Evolutionary conservation across 371 early-diverging fungal genomes (phyloP), one percentile per base, ranked within the genome.

Genomic region (Dinochytrium kinnereticum): DNA sequence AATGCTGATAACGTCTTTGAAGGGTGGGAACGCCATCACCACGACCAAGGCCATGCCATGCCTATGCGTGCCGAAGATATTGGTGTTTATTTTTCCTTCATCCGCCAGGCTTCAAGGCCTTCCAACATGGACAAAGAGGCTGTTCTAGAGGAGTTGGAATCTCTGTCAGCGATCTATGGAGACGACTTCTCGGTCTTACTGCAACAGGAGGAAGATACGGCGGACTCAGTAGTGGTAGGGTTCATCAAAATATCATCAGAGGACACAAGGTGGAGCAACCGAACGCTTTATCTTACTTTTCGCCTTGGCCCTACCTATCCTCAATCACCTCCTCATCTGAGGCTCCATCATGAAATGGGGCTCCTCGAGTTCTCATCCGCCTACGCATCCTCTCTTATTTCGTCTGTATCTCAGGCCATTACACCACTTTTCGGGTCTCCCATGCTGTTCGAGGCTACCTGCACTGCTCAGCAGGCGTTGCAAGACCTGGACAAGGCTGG

Each of bases 91-190:
- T n/a, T 50, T 5, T 1, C 34, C 19, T 71, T 76, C 36, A 38
- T 76, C 28, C 37, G 21, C 10, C 3, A 10, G 7, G 76, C 44
- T 7, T 7, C 28, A 1, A 59, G 17, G 34, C 17, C 51, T 26
- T 21, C 37, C 3, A 31, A 28, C 5, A 34, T 10, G 19, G 24
- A 21, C 38, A 5, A 3, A 0, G 59, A 36, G n/a, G 7, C 51
- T 2, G 53, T 50, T 34, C 13, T 3, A 19, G 76, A 76, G 17
- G 76, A 76, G 34, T 7, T 59, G n/a, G 76, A 71, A 21, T 59
- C 76, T 2, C 31, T 76, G 17, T n/a, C 1, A 5, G 76, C 76
- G 0, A 76, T 76, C 15, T 76, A 72, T 38, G 68, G 72, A 2
- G 72, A 76, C 2, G 76, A 76, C 50, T n/a, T 72, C 1, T 26